phyloP scores from a whole-genome alignment of 1,284 basidiomycete genomes.

The Ganoderma lucidum region DNA sequence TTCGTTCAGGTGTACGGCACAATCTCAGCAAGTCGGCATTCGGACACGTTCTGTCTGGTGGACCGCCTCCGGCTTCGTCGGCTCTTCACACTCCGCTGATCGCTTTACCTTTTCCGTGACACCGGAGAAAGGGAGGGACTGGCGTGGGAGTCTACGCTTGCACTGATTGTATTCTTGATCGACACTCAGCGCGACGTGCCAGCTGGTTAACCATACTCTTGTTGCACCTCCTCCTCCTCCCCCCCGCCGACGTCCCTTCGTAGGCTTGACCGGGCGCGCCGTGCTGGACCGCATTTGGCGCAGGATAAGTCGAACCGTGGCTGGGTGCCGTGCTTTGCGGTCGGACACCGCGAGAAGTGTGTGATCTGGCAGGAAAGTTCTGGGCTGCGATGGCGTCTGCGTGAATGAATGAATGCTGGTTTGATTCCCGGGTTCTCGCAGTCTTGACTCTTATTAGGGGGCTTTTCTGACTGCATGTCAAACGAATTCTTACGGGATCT shows the following conservation, averaged over 20 bases:
- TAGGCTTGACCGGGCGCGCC: background rate
- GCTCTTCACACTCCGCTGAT: background rate
- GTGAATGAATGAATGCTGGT: background rate
- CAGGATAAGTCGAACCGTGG: background rate
- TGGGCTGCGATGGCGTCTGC: background rate
- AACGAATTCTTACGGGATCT: background rate
- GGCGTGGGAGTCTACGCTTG: conserved; percentile 2
- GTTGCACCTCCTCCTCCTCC: background rate
- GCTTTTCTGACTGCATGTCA: background rate
- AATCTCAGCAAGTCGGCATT: background rate
- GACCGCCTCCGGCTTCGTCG: background rate
- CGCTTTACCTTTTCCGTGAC: background rate
- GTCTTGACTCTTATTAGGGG: background rate
- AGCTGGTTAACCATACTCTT: background rate
- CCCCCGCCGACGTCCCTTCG: background rate
- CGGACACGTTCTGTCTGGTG: background rate
- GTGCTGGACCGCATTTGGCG: background rate
- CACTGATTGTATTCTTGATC: conserved; percentile 1
- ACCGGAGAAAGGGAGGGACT: background rate
- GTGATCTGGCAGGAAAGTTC: background rate
- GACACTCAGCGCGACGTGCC: background rate
- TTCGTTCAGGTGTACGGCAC: too few relatives aligned
- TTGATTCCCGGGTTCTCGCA: conserved; percentile 3
- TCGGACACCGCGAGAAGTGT: background rate
- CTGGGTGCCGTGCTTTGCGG: background rate